Evolutionary conservation across 2,329 filamentous ascomycete species (phyloP).

Genomic region (Verticillium longisporum): DNA sequence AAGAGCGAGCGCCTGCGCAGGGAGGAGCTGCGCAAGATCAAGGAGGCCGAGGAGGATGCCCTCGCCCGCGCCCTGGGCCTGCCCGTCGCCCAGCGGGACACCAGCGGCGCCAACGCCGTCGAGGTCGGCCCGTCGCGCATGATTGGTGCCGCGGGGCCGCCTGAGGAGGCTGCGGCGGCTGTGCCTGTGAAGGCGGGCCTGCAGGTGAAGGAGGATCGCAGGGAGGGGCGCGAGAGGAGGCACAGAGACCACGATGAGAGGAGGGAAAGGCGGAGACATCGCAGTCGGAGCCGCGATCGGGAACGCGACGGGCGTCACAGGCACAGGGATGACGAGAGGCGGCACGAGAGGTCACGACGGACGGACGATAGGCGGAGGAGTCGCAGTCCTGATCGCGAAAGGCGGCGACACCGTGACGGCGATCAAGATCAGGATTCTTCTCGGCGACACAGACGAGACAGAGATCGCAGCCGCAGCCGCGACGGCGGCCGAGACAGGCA

Average conservation of each 20-base stretch:
- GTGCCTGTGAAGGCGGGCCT: conserved; percentile 13
- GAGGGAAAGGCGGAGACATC: conserved; percentile 23
- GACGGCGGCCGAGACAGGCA: not conserved
- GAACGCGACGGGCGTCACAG: conserved; percentile 17
- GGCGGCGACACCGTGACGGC: conserved; percentile 3
- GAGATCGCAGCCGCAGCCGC: not conserved
- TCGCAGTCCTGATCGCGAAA: conserved; percentile 3
- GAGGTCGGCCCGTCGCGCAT: conserved; percentile 43
- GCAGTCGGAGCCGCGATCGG: conserved; percentile 25
- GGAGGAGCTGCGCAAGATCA: conserved; percentile 74
- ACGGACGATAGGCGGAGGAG: conserved; percentile 13
- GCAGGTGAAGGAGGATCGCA: conserved; percentile 13
- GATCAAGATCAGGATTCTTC: not conserved
- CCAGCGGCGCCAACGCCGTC: conserved; percentile 60
- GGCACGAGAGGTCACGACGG: conserved; percentile 14
- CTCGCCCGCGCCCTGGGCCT: conserved; percentile 77
- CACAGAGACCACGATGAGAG: conserved; percentile 23
- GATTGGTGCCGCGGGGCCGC: conserved; percentile 16
- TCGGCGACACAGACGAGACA: conserved; percentile 3
- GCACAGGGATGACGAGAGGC: conserved; percentile 15
- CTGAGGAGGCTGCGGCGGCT: conserved; percentile 17
- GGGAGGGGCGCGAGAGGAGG: conserved; percentile 17
- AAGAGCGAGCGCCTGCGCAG: conserved; percentile 54
- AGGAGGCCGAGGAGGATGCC: conserved; percentile 89
- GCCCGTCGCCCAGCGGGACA: conserved; percentile 56